Conservation (phyloP, 108 stramenopile species). For the Nitzschia palea region DNA sequence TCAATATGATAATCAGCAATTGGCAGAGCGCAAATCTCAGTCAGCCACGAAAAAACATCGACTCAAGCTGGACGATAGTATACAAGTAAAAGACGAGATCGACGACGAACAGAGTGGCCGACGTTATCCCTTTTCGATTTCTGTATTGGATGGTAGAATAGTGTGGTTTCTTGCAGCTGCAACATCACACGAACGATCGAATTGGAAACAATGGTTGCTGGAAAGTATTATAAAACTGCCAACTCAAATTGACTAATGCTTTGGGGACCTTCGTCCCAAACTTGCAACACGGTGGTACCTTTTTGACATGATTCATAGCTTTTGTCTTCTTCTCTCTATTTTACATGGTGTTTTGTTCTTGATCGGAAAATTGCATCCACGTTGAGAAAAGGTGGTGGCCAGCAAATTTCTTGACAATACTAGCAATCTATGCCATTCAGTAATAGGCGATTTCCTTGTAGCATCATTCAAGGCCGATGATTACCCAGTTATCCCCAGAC, state of each 20-base stretch:
- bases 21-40: slow-evolving; percentile 22
- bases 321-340: no score
- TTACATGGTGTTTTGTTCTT: no score
- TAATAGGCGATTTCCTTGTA: no score
- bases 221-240: background rate
- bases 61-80: slow-evolving; percentile 12
- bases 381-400: no score
- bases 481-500: background rate
- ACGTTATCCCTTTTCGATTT: slow-evolving; percentile 14
- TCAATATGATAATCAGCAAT: slow-evolving; percentile 35
- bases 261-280: no score
- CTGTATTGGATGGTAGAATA: slow-evolving; percentile 25
- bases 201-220: slow-evolving; percentile 16
- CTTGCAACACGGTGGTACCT: no score
- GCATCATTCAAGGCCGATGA: no score
- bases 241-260: no score
- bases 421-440: no score
- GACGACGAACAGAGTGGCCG: background rate
- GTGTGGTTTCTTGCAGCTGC: slow-evolving; percentile 29
- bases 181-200: slow-evolving; percentile 8
- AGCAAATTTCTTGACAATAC: no score
- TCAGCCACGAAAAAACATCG: slow-evolving; percentile 49
- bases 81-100: slow-evolving; percentile 3
- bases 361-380: no score
- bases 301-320: no score